phyloP scores from a whole-genome alignment of 2,329 filamentous ascomycete species.

The Penicillium sp. region DNA sequence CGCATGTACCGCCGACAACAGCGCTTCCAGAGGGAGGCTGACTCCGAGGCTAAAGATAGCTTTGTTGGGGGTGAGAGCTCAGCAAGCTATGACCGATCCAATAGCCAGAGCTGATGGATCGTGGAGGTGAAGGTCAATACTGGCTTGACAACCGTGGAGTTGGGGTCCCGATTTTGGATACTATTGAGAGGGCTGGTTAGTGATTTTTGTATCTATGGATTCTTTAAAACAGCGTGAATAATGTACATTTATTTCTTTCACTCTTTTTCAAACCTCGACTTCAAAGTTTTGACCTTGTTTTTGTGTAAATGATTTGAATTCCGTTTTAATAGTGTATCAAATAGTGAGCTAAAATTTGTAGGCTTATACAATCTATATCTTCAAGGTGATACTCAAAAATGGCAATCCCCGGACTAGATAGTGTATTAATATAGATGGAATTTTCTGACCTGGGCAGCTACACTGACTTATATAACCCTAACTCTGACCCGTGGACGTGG shows the following conservation, averaged over 20 bases:
- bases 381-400: no score
- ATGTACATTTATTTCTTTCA: neutral
- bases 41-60: neutral
- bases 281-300: neutral
- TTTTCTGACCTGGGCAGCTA: neutral
- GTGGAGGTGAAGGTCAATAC: neutral
- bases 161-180: no score
- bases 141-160: neutral
- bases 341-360: neutral
- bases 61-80: neutral
- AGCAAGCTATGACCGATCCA: neutral
- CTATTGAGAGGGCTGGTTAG: neutral
- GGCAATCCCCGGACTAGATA: neutral
- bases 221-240: neutral
- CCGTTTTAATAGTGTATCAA: fast-evolving
- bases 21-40: neutral
- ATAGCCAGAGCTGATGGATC: neutral
- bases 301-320: neutral
- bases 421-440: neutral
- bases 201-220: neutral
- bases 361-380: no score
- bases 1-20: slow-evolving; percentile 35
- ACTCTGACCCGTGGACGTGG: neutral
- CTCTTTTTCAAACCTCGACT: neutral
- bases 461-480: neutral